A percentile compares a stretch with the other conserved stretches of the same genome.
Conservation (phyloP, 192 early-diverging fungal genomes). For the Coemansia sp. region DNA sequence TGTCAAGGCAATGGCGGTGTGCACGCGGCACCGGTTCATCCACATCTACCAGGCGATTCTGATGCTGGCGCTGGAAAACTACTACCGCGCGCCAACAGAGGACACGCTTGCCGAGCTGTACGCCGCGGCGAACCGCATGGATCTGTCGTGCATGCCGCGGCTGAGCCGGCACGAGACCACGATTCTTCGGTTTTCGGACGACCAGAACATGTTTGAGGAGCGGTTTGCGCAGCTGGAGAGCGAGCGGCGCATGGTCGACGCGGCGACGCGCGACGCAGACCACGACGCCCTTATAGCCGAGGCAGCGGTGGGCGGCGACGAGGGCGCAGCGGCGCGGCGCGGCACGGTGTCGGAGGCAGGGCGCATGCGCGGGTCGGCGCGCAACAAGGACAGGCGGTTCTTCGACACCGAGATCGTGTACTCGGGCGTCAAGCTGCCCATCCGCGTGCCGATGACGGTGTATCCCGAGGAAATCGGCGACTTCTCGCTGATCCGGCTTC, state of each 20-base stretch:
- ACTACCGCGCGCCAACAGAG: slow-evolving; percentile 72
- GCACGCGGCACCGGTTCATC: slow-evolving; percentile 83
- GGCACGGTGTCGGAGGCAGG: slow-evolving; percentile 56
- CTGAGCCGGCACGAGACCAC: slow-evolving; percentile 76
- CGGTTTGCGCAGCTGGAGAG: slow-evolving; percentile 58
- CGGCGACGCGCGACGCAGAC: slow-evolving; percentile 26
- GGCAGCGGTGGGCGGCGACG: slow-evolving; percentile 52
- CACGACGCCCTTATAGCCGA: slow-evolving; percentile 36
- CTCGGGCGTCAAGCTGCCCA: slow-evolving; percentile 77
- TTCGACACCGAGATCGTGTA: slow-evolving; percentile 86
- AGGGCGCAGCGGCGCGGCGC: slow-evolving; percentile 23
- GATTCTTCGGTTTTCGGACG: slow-evolving; percentile 78
- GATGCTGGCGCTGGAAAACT: slow-evolving; percentile 87
- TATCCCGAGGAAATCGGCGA: slow-evolving; percentile 91
- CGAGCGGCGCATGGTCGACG: slow-evolving; percentile 28
- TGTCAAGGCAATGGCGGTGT: slow-evolving; percentile 93
- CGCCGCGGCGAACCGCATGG: slow-evolving; percentile 80
- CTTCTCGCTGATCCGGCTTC: slow-evolving; percentile 78
- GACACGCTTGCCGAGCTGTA: slow-evolving; percentile 76
- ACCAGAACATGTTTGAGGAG: slow-evolving; percentile 82
- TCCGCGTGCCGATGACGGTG: slow-evolving; percentile 82
- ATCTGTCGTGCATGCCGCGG: slow-evolving; percentile 73
- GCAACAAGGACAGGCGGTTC: slow-evolving; percentile 82
- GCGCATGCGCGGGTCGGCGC: slow-evolving; percentile 50
- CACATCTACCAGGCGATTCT: slow-evolving; percentile 92